These are phyloP conservation scores for Calonectria henricotiae DNA, from an alignment of 2,329 filamentous ascomycete species.

Conservation along the genomic window DNA sequence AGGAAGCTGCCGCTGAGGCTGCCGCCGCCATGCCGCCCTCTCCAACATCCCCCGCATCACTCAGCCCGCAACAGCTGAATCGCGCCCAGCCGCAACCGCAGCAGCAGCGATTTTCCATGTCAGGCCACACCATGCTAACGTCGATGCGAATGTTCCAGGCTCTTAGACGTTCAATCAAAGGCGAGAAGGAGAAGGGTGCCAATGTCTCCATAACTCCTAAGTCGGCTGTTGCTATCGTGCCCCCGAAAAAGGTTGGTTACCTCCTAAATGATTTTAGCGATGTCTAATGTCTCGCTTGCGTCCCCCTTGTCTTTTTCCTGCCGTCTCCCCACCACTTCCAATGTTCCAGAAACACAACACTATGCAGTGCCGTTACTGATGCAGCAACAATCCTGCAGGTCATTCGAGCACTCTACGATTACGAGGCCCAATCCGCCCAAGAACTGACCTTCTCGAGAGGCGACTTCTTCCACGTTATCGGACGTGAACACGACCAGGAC, in stretches of 20 bases:
- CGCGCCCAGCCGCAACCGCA: conserved; percentile 29
- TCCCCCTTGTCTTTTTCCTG: conserved; percentile 31
- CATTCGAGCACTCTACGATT: conserved; percentile 96
- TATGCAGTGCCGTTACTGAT: conserved; percentile 44
- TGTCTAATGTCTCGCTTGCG: conserved; percentile 42
- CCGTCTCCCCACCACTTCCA: conserved; percentile 42
- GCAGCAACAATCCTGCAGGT: conserved; percentile 72
- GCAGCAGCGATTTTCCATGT: conserved; percentile 37
- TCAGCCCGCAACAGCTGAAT: conserved; percentile 34
- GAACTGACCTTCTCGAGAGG: conserved; percentile 94
- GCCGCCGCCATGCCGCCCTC: neutral
- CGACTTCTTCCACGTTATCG: conserved; percentile 98
- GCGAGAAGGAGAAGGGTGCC: conserved; percentile 85
- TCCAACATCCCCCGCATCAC: conserved; percentile 18
- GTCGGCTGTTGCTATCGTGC: conserved; percentile 88
- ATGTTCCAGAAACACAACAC: conserved; percentile 36
- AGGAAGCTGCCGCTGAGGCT: conserved; percentile 9
- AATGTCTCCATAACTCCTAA: conserved; percentile 84
- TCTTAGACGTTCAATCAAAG: conserved; percentile 91
- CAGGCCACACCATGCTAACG: conserved; percentile 58
- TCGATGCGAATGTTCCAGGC: conserved; percentile 72
- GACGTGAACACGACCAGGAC: conserved; percentile 91
- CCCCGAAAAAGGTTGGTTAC: conserved; percentile 87
- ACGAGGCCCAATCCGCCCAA: conserved; percentile 82
- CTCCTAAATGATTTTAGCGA: conserved; percentile 38